These are phyloP conservation scores for Aspergillus glaucus DNA, from an alignment of 2,329 filamentous ascomycete species.

Conservation along the genomic window DNA sequence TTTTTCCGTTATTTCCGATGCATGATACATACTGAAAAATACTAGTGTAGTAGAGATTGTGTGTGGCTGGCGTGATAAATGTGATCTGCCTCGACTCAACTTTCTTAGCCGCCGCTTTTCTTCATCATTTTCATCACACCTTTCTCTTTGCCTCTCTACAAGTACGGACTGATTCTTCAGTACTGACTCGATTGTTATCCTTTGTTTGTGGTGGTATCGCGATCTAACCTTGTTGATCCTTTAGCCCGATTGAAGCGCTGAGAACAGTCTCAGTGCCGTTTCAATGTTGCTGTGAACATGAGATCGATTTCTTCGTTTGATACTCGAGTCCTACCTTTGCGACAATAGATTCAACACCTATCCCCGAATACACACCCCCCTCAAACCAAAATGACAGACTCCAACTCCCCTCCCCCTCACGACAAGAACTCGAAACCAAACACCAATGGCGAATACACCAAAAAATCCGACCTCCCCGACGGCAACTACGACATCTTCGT, in stretches of 20 bases:
- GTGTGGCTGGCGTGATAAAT: no score
- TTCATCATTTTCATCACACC: background rate
- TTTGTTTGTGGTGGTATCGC: background rate
- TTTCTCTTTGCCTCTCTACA: background rate
- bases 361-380: background rate
- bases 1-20: no score
- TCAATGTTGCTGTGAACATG: conserved; percentile 14
- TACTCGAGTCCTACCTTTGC: background rate
- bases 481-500: conserved; percentile 98
- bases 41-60: no score
- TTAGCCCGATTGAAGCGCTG: conserved; percentile 7
- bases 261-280: conserved; percentile 10
- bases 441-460: conserved; percentile 46
- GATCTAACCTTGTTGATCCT: background rate
- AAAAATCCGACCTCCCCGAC: conserved; percentile 60
- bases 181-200: background rate
- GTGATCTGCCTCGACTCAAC: no score
- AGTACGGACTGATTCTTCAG: background rate
- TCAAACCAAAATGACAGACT: conserved; percentile 25
- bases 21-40: no score
- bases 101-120: no score
- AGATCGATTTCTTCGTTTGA: background rate
- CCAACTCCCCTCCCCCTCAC: conserved; percentile 75
- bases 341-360: background rate
- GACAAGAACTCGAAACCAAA: conserved; percentile 61